phyloP scores from a whole-genome alignment of 805 yeast species.

The Hanseniaspora valbyensis region DNA sequence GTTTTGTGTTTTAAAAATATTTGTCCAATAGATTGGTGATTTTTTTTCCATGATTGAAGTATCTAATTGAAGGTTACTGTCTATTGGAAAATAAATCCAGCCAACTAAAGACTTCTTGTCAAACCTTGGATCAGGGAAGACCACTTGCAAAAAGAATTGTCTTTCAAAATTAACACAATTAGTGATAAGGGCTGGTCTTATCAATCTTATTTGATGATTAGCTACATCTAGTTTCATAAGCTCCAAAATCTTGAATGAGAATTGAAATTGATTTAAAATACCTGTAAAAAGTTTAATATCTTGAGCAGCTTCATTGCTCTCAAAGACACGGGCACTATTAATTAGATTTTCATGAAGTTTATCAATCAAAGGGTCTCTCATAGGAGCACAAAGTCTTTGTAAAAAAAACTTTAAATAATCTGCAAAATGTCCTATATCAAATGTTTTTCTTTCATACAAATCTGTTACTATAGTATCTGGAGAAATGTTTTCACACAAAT shows the following conservation, averaged over 20 bases:
- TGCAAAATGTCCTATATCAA: conserved; percentile 60
- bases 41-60: background rate
- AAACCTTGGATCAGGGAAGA: conserved; percentile 28
- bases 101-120: conserved; percentile 48
- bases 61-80: conserved; percentile 22
- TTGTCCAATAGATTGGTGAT: conserved; percentile 14
- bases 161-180: conserved; percentile 83
- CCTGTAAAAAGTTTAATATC: conserved; percentile 49
- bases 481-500: background rate
- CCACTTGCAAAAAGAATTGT: conserved; percentile 39
- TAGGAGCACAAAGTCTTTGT: conserved; percentile 88
- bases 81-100: conserved; percentile 45
- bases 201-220: conserved; percentile 78
- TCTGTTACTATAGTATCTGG: conserved; percentile 38
- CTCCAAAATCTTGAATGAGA: conserved; percentile 72
- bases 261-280: conserved; percentile 47
- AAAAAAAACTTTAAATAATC: conserved; percentile 67
- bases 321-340: conserved; percentile 16
- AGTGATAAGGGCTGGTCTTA: conserved; percentile 73
- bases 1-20: conserved; percentile 11
- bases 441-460: conserved; percentile 58
- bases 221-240: conserved; percentile 94
- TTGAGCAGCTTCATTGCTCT: conserved; percentile 32
- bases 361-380: conserved; percentile 83
- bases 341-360: conserved; percentile 58